Conservation (phyloP, 2,329 filamentous ascomycete species). For the Aspergillus clavatus region DNA sequence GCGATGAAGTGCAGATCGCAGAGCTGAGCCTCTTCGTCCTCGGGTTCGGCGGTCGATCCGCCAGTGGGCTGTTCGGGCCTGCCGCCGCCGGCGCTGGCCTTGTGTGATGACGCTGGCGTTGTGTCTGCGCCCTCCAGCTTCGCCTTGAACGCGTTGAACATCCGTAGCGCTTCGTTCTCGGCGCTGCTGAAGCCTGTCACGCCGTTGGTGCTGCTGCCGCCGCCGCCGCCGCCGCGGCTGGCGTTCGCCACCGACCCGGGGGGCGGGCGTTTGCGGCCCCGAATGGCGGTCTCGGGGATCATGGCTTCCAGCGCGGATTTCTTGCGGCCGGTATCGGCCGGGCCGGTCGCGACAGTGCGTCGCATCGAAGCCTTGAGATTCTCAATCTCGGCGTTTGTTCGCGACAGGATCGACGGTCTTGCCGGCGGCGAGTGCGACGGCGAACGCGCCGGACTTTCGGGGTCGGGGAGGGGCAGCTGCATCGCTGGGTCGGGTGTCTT, state of each 20-base stretch:
- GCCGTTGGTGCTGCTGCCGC: slow-evolving; percentile 48
- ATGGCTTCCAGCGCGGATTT: slow-evolving; percentile 46
- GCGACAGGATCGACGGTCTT: slow-evolving; percentile 34
- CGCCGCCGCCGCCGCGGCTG: slow-evolving; percentile 39
- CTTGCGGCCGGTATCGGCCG: slow-evolving; percentile 33
- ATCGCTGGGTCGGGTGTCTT: slow-evolving; percentile 39
- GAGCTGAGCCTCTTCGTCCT: slow-evolving; percentile 60
- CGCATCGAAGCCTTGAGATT: slow-evolving; percentile 46
- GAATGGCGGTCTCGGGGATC: slow-evolving; percentile 45
- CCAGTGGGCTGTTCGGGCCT: slow-evolving; percentile 23
- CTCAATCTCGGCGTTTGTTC: slow-evolving; percentile 44
- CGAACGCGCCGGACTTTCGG: slow-evolving; percentile 39
- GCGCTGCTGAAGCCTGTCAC: slow-evolving; percentile 48
- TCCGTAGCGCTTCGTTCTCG: slow-evolving; percentile 61
- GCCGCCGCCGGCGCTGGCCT: slow-evolving; percentile 2
- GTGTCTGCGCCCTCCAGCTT: slow-evolving; percentile 56
- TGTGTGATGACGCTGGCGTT: slow-evolving; percentile 11
- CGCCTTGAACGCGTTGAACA: slow-evolving; percentile 74
- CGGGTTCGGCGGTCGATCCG: slow-evolving; percentile 9
- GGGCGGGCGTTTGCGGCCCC: slow-evolving; percentile 42
- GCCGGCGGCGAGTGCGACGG: slow-evolving; percentile 27
- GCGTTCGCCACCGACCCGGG: no score
- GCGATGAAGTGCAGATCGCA: slow-evolving; percentile 96
- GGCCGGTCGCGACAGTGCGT: slow-evolving; percentile 32
- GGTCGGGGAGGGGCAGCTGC: slow-evolving; percentile 43